phyloP scores from a whole-genome alignment of 129 eudicot species.

The Flaveria robusta region DNA sequence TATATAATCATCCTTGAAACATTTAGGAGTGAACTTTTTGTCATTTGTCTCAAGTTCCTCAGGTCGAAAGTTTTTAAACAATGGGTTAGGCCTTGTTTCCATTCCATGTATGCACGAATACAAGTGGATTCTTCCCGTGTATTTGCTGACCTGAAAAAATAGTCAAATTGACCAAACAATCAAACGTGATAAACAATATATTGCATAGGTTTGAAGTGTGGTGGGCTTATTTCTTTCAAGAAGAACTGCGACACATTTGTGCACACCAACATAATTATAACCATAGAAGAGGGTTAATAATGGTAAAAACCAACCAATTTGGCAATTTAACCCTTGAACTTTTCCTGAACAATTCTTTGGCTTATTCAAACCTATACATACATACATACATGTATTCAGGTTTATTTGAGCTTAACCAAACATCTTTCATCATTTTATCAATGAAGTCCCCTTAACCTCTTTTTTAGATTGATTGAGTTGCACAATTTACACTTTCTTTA shows the following conservation, averaged over 20 bases:
- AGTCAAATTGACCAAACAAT: not conserved
- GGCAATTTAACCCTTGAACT: not conserved
- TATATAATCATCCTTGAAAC: slow-evolving; percentile 40
- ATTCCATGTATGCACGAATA: slow-evolving; percentile 67
- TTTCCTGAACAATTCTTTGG: not conserved
- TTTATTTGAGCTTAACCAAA: not conserved
- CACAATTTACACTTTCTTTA: no score
- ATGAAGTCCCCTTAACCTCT: not conserved
- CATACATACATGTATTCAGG: not conserved
- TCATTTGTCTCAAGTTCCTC: slow-evolving; percentile 63
- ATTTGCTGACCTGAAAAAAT: slow-evolving; percentile 73
- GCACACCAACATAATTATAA: not conserved
- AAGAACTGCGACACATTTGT: not conserved
- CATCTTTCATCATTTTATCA: not conserved
- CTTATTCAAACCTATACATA: not conserved
- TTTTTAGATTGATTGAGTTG: no score
- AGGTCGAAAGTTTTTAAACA: slow-evolving; percentile 70
- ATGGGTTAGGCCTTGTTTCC: slow-evolving; percentile 74
- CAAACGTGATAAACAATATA: not conserved
- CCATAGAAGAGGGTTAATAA: not conserved
- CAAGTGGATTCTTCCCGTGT: slow-evolving; percentile 93
- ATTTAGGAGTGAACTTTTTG: slow-evolving; percentile 22
- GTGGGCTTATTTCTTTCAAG: slow-evolving; percentile 3
- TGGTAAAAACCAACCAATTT: not conserved
- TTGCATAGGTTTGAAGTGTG: not conserved